phyloP scores from a whole-genome alignment of 2,329 filamentous ascomycete genomes.

The Xylaria sp. region DNA sequence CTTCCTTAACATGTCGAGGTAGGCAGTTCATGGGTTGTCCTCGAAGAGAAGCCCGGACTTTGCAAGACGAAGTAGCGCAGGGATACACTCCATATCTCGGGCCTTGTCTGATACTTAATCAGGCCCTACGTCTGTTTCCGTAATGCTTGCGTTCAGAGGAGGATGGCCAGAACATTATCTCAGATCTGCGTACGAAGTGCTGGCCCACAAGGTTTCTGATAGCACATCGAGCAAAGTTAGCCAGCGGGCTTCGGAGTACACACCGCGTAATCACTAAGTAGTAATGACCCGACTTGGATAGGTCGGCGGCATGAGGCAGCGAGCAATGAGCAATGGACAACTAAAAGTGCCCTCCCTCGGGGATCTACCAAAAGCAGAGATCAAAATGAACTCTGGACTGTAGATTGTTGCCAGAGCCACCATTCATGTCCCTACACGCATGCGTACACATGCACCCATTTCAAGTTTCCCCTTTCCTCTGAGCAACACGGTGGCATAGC shows the following conservation, averaged over 20 bases:
- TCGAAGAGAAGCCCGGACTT: not conserved
- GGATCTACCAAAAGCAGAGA: not conserved
- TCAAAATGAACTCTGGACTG: conserved; percentile 9
- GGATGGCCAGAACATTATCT: not conserved
- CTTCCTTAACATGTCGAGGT: not conserved
- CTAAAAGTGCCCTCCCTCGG: conserved; percentile 4
- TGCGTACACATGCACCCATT: conserved; percentile 25
- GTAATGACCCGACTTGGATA: not conserved
- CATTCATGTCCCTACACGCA: conserved; percentile 39
- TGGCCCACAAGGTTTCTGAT: not conserved
- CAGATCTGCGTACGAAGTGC: not conserved
- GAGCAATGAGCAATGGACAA: not conserved
- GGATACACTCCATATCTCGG: conserved; percentile 1
- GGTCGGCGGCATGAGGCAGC: conserved; percentile 8
- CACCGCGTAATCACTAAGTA: not conserved
- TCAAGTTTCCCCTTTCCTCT: conserved; percentile 23
- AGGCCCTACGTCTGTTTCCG: not conserved
- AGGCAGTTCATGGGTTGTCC: not conserved
- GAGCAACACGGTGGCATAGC: conserved; percentile 20
- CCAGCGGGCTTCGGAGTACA: not conserved
- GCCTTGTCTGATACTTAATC: not conserved
- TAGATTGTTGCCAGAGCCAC: conserved; percentile 19
- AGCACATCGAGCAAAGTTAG: not conserved
- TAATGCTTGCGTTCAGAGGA: not conserved
- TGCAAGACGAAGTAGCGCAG: not conserved